Conservation (phyloP, 345 rosid genomes). For the Acer campestre region DNA sequence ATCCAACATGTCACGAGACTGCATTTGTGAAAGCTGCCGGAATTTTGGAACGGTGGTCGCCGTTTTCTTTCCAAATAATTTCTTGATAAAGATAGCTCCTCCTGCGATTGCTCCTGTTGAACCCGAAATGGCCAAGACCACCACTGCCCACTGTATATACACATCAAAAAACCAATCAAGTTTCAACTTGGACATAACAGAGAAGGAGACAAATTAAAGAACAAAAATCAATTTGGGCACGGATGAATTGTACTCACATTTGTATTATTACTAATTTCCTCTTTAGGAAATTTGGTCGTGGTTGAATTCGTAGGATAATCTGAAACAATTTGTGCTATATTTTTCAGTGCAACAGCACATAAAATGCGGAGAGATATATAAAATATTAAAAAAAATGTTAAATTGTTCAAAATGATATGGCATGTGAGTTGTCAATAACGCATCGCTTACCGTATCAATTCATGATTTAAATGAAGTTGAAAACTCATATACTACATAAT, state of each 20-base stretch:
- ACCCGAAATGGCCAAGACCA: slow-evolving; percentile 23
- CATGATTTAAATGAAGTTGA: no score
- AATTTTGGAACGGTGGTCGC: slow-evolving; percentile 16
- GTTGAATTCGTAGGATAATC: slow-evolving; percentile 20
- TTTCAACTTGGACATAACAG: not conserved
- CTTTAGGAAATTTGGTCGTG: not conserved
- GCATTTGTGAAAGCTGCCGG: slow-evolving; percentile 33
- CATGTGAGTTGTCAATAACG: not conserved
- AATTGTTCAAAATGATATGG: no score
- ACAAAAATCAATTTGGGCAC: not conserved
- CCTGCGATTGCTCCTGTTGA: slow-evolving; percentile 35
- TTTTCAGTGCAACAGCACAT: not conserved
- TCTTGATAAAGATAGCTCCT: slow-evolving; percentile 25
- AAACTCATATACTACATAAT: no score
- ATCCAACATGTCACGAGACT: slow-evolving; percentile 19
- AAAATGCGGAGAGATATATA: not conserved
- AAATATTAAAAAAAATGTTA: no score
- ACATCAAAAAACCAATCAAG: not conserved
- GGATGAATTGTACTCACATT: slow-evolving; percentile 21
- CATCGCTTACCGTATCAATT: no score
- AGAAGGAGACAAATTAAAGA: no score
- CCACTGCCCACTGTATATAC: slow-evolving; percentile 27
- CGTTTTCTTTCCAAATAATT: slow-evolving; percentile 19
- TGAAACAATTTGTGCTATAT: slow-evolving; percentile 9
- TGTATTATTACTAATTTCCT: slow-evolving; percentile 1